Conservation (phyloP, 163 green algal species). For the Smithsoniella earleae region DNA sequence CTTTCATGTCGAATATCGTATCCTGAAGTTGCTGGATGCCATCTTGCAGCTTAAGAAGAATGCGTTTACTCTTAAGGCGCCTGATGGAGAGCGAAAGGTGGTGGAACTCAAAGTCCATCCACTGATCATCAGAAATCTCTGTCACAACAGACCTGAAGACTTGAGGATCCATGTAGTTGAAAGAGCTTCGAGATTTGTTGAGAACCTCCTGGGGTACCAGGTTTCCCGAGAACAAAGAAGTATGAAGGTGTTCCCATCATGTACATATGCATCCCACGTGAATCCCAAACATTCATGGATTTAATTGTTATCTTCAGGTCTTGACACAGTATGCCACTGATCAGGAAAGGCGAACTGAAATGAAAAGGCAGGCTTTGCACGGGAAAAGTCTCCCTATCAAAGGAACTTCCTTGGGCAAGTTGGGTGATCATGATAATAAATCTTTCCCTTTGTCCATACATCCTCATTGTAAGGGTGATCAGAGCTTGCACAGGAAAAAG, state of each 20-base stretch:
- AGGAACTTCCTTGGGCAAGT: background rate
- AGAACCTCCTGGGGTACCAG: background rate
- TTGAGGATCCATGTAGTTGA: background rate
- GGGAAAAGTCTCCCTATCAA: background rate
- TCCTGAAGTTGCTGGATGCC: too few species aligned
- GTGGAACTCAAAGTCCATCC: slow-evolving; percentile 7
- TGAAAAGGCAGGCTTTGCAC: background rate
- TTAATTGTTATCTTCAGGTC: background rate
- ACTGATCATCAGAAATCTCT: background rate
- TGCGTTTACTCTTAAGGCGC: too few species aligned
- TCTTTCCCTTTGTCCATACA: too few species aligned
- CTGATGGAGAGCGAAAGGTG: slow-evolving; percentile 7
- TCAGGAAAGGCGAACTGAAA: background rate
- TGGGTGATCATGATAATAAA: too few species aligned
- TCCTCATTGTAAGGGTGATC: too few species aligned
- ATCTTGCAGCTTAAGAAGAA: too few species aligned
- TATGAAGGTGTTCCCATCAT: background rate
- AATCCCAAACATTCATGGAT: background rate
- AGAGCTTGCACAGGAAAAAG: too few species aligned
- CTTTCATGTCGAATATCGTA: too few species aligned
- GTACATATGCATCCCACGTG: background rate
- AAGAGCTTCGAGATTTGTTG: background rate
- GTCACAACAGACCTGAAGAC: background rate
- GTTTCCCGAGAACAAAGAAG: background rate
- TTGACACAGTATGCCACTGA: background rate